Percentiles rank a stretch among this genome's conserved stretches.
Conservation (phyloP, 2,329 filamentous ascomycete species). For the Pyrenophora teres region DNA sequence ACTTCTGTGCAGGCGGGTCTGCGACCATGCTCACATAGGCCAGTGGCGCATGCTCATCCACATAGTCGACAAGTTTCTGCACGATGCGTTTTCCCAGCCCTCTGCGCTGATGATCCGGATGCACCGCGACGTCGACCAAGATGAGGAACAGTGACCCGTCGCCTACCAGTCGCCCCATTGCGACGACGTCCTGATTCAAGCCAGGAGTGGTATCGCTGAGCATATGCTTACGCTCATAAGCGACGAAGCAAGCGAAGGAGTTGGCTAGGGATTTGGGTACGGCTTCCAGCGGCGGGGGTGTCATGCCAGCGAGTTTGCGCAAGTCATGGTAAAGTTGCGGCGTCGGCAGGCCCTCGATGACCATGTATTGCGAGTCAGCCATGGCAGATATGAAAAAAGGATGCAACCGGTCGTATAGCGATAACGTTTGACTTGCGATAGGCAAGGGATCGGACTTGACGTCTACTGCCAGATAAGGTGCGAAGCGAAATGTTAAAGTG, state of each 20-base stretch:
- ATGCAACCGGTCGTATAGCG: too few species aligned
- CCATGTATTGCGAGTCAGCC: conserved; percentile 26
- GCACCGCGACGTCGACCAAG: conserved; percentile 58
- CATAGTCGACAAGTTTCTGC: conserved; percentile 49
- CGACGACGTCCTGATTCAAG: conserved; percentile 41
- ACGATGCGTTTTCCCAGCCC: conserved; percentile 55
- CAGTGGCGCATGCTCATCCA: conserved; percentile 49
- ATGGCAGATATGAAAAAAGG: not conserved
- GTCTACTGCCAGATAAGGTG: too few species aligned
- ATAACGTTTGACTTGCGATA: too few species aligned
- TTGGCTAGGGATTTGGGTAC: conserved; percentile 34
- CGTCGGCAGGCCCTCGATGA: conserved; percentile 34
- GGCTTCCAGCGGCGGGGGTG: conserved; percentile 35
- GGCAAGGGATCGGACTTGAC: too few species aligned
- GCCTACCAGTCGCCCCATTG: conserved; percentile 58
- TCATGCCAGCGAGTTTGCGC: conserved; percentile 35
- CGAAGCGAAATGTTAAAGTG: too few species aligned
- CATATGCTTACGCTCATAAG: conserved; percentile 33
- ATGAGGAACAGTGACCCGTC: conserved; percentile 60
- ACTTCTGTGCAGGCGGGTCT: conserved; percentile 50
- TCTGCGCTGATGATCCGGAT: conserved; percentile 55
- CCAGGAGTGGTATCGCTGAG: conserved; percentile 24
- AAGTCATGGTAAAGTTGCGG: conserved; percentile 40
- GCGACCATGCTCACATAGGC: conserved; percentile 56
- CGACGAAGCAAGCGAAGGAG: conserved; percentile 33